Base-by-base conservation (phyloP, 2,329 filamentous ascomycete genomes). In the Aspergillus felis region DNA sequence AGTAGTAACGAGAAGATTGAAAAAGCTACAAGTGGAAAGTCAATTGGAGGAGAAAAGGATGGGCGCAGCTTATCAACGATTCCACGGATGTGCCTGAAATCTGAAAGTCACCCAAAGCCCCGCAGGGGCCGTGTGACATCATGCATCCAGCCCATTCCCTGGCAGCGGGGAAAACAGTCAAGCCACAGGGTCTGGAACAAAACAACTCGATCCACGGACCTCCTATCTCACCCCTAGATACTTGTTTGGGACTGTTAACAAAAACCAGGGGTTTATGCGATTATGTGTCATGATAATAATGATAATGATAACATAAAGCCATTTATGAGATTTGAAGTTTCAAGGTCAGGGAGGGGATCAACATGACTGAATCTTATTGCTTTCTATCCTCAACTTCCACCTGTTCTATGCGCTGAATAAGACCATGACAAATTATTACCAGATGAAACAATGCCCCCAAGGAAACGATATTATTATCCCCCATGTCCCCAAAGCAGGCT, bases 71-170 rank as follows among this genome's bases (percentile, higher is more conserved):
- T 48, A 12, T 20, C 27, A 32, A 20, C 29, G 8, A 25, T 44
- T 59, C 52, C 56, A 38, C 32, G 32, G 51, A 46, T 60, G 63
- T 65, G 59, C 58, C 63, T 62, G 60, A 24, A 47, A 7, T 25
- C 20, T 24, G 22, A 48, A 29, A 29, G 57, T 49, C 54, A 38
- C 28, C 24, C 28, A 38, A 60, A 60, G 59, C 60, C 61, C 63
- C 63, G 62, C 63, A 57, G 32, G 28, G 57, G 50, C 52, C 38
- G 51, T 52, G 57, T 65, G 63, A 65, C 62, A 64, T 64, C 63
- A 65, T 64, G 47, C 53, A 55, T 48, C 41, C 46, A 44, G 32
- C 28, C 10, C 10, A 51, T 51, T 24, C 32, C 50, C 44, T 47
- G 44, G 20, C n/a, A 47, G 44, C 22, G 44, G 44, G 44, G 44